Evolutionary conservation across 1,284 basidiomycete species (phyloP).

Genomic region (Trichosporon ovoides): DNA sequence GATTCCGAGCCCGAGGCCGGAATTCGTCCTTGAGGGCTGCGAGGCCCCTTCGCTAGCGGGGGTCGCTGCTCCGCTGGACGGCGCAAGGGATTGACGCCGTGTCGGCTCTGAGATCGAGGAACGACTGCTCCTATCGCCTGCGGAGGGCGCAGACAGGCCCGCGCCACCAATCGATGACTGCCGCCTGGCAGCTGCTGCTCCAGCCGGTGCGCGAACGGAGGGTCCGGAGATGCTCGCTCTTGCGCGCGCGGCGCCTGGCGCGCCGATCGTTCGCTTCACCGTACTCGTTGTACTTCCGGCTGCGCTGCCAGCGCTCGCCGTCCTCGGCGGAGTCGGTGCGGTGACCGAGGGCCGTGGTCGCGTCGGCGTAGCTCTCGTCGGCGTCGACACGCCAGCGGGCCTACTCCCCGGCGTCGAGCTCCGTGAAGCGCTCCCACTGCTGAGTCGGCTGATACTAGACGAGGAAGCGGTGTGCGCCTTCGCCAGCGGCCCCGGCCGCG

Average conservation of each 20-base stretch:
- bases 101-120: neutral
- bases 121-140: neutral
- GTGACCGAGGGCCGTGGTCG: neutral
- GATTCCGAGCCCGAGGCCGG: neutral
- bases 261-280: neutral
- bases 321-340: neutral
- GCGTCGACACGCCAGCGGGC: neutral
- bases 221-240: neutral
- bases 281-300: neutral
- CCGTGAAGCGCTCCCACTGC: neutral
- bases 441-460: neutral
- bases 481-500: neutral
- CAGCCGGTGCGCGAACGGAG: neutral
- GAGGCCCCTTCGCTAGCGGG: conserved; percentile 1
- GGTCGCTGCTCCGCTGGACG: neutral
- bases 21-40: neutral
- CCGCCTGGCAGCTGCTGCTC: neutral
- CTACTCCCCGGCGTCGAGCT: neutral
- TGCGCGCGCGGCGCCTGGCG: neutral
- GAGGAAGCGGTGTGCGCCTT: neutral
- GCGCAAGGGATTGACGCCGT: neutral
- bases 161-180: too few relatives aligned
- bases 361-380: neutral
- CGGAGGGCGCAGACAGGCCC: neutral
- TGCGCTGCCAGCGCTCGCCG: neutral